These are phyloP conservation scores for Penicillium argentinense DNA, from an alignment of 495 filamentous ascomycete genomes.

Conservation along the genomic window DNA sequence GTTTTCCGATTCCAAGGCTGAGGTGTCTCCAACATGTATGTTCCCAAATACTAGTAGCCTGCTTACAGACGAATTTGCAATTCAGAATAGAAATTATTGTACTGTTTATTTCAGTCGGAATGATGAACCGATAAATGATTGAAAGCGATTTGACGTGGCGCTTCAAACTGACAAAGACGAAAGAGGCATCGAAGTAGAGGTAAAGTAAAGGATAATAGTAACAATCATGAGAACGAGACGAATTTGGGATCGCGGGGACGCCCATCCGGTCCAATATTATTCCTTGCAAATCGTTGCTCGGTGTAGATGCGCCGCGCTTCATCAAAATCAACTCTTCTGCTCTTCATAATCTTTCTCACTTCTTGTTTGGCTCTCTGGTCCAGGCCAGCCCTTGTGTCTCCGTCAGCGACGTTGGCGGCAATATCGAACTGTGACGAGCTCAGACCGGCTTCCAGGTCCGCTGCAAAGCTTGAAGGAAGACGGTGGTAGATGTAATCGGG, in stretches of 20 bases:
- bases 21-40: no score
- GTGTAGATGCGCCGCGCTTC: constrained; percentile 85
- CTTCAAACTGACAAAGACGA: no score
- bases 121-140: no score
- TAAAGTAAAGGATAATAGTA: neutral
- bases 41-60: no score
- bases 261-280: constrained; percentile 86
- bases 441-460: constrained; percentile 83
- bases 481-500: constrained; percentile 68
- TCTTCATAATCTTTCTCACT: constrained; percentile 85
- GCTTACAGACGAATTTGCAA: no score
- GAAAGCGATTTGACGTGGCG: no score
- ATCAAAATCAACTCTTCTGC: constrained; percentile 73
- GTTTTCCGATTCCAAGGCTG: no score
- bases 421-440: constrained; percentile 81
- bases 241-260: constrained; percentile 91
- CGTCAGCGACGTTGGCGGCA: constrained; percentile 68
- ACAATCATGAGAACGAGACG: constrained; percentile 76
- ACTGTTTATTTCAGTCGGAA: no score
- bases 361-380: constrained; percentile 77
- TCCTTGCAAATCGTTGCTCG: constrained; percentile 77
- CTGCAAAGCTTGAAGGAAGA: constrained; percentile 70
- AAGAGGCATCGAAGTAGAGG: constrained; percentile 4
- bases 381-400: constrained; percentile 75
- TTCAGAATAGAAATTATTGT: no score